phyloP scores from a whole-genome alignment of 805 yeast genomes.

The Starmerella etchellsii region DNA sequence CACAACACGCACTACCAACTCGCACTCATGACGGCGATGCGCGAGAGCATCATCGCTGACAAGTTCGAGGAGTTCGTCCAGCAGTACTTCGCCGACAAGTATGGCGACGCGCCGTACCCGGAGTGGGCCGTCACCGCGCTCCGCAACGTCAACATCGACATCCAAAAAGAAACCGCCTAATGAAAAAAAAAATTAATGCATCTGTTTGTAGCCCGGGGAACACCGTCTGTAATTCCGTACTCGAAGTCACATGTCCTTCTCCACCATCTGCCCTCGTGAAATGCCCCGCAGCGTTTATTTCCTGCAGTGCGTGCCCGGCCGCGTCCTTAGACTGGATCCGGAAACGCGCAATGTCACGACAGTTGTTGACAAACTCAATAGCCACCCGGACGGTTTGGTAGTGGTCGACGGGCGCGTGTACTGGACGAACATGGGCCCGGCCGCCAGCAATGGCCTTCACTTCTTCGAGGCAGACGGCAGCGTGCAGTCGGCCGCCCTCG shows the following conservation, averaged over 20 bases:
- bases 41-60: slow-evolving; percentile 31
- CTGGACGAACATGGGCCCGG: not conserved
- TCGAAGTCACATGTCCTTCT: too few relatives aligned
- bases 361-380: not conserved
- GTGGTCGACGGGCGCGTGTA: not conserved
- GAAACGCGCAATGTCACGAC: not conserved
- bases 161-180: not conserved
- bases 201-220: too few relatives aligned
- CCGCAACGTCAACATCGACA: slow-evolving; percentile 25
- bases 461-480: not conserved
- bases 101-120: slow-evolving; percentile 30
- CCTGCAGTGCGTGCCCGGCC: too few relatives aligned
- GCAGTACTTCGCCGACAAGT: slow-evolving; percentile 26
- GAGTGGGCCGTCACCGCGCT: slow-evolving; percentile 35
- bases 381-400: not conserved
- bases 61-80: slow-evolving; percentile 29
- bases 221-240: too few relatives aligned
- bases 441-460: not conserved
- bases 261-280: too few relatives aligned
- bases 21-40: slow-evolving; percentile 31
- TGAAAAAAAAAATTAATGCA: not conserved
- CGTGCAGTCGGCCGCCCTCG: not conserved
- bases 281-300: too few relatives aligned
- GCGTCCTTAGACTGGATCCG: not conserved
- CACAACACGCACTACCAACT: slow-evolving; percentile 35